Percentiles rank a stretch among this genome's conserved stretches.
phyloP scores from a whole-genome alignment of 139 green algal genomes.

The Desmodesmus armatus region DNA sequence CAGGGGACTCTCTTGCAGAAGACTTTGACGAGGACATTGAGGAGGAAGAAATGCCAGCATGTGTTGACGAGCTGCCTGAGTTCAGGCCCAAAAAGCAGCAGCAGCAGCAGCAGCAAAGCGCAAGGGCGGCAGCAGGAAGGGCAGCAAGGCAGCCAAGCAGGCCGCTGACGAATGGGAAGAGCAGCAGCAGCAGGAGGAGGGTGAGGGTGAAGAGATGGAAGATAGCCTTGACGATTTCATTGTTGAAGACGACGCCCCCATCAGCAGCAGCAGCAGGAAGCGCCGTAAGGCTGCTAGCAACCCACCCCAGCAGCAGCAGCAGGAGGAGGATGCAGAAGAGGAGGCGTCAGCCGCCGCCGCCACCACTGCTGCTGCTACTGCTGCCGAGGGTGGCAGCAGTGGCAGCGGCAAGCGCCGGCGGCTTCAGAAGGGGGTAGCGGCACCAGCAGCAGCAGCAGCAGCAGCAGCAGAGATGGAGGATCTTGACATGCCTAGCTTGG shows the following conservation, averaged over 20 bases:
- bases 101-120: background rate
- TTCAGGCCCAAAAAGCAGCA: background rate
- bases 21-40: background rate
- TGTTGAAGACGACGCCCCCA: too few species aligned
- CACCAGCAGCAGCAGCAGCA: background rate
- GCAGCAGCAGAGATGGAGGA: background rate
- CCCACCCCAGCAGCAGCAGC: too few species aligned
- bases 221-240: background rate
- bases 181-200: background rate
- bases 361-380: background rate
- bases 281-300: too few species aligned
- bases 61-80: slow-evolving; percentile 25
- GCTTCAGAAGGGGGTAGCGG: background rate
- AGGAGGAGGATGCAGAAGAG: background rate
- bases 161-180: background rate
- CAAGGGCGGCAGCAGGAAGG: background rate
- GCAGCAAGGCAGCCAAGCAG: too few species aligned
- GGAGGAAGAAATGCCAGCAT: background rate
- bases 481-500: background rate
- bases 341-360: background rate
- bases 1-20: background rate
- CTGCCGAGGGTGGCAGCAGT: background rate
- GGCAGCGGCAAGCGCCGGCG: background rate
- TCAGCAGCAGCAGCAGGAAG: background rate
- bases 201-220: background rate